A percentile compares a stretch with the other conserved stretches of the same genome.
phyloP scores from a whole-genome alignment of 148 eudicot genomes.

The Linanthus parryae region DNA sequence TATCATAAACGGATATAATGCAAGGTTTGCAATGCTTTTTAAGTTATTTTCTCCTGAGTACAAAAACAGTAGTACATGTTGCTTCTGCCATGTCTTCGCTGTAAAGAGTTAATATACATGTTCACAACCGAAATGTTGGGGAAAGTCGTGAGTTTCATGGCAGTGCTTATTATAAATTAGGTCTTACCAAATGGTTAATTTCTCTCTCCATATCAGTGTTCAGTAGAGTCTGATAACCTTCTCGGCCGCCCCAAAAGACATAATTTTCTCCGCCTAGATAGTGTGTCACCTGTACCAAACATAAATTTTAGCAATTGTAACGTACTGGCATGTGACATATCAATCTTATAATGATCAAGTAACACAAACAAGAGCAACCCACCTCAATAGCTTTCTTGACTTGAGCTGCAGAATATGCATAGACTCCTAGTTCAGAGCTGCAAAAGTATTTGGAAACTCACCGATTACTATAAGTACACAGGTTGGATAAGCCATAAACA shows the following conservation, averaged over 20 bases:
- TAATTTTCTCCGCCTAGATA: slow-evolving; percentile 96
- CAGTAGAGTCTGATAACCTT: slow-evolving; percentile 90
- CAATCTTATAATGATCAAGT: not conserved
- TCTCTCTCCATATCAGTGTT: slow-evolving; percentile 98
- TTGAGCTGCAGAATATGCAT: slow-evolving; percentile 89
- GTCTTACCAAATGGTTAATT: slow-evolving; percentile 83
- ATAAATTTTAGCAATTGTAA: slow-evolving; percentile 1
- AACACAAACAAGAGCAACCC: slow-evolving; percentile 15
- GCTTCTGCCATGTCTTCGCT: too few relatives aligned
- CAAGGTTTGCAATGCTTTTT: too few relatives aligned
- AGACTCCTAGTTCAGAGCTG: slow-evolving; percentile 91
- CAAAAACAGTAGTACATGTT: too few relatives aligned
- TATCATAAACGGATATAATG: not conserved
- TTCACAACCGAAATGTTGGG: too few relatives aligned
- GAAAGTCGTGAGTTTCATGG: too few relatives aligned
- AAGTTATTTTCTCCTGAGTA: too few relatives aligned
- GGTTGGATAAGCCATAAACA: not conserved
- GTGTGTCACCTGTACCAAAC: slow-evolving; percentile 73
- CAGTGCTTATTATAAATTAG: too few relatives aligned
- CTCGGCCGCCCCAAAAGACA: slow-evolving; percentile 99
- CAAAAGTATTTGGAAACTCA: not conserved
- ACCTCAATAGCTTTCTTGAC: slow-evolving; percentile 99
- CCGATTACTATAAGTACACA: not conserved
- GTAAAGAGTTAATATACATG: too few relatives aligned
- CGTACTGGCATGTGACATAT: not conserved